phyloP scores from a whole-genome alignment of 306 rosid species.

The Ormosia semicastrata region DNA sequence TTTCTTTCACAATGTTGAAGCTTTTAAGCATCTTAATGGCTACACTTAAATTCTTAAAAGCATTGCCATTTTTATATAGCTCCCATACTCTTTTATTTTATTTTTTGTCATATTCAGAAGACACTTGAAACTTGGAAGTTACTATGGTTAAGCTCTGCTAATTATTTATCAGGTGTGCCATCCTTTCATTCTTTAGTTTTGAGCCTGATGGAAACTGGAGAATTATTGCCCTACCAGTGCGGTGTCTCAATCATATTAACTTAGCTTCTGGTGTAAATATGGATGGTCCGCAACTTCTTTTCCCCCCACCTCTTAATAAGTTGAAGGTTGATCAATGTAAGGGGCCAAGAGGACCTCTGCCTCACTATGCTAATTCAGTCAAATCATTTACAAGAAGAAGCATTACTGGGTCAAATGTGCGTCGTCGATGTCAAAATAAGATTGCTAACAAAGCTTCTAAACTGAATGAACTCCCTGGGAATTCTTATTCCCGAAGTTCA shows the following conservation, averaged over 20 bases:
- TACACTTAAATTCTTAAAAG: not conserved
- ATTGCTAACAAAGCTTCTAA: conserved; percentile 48
- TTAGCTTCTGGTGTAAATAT: conserved; percentile 42
- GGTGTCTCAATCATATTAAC: conserved; percentile 34
- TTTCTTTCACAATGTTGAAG: not conserved
- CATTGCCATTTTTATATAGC: not conserved
- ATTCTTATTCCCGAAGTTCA: conserved; percentile 40
- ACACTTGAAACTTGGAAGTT: conserved; percentile 20
- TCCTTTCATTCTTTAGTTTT: conserved; percentile 40
- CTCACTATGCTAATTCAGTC: conserved; percentile 41
- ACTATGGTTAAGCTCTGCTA: conserved; percentile 16
- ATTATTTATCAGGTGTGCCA: conserved; percentile 52
- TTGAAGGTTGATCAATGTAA: conserved; percentile 43
- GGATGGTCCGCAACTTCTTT: conserved; percentile 61
- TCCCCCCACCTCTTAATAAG: conserved; percentile 49
- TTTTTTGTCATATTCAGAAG: not conserved
- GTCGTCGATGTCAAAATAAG: conserved; percentile 57
- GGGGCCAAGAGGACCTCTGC: conserved; percentile 36
- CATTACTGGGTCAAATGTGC: conserved; percentile 41
- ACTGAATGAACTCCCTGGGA: conserved; percentile 51
- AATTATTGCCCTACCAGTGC: conserved; percentile 51
- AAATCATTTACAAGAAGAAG: conserved; percentile 44
- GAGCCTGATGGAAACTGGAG: conserved; percentile 61
- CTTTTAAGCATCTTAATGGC: not conserved
- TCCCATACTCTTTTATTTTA: conserved; percentile 9